These are phyloP conservation scores for Aspergillus texensis DNA, from an alignment of 2,329 filamentous ascomycete genomes.

Conservation along the genomic window DNA sequence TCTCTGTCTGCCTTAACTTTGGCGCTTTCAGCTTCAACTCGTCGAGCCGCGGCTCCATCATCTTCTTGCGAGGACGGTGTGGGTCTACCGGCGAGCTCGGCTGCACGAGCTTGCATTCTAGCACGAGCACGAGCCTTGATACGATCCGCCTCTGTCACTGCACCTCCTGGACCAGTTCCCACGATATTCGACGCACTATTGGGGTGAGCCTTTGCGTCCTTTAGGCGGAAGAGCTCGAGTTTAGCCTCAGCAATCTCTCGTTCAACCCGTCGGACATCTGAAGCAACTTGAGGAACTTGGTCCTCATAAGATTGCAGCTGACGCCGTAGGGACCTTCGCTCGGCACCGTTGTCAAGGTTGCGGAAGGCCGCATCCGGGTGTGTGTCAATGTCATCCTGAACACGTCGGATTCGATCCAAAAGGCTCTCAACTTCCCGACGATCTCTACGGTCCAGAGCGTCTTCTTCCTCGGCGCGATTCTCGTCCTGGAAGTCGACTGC, in stretches of 20 bases:
- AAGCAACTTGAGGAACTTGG: constrained; percentile 87
- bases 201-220: constrained; percentile 89
- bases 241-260: constrained; percentile 89
- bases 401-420: constrained; percentile 84
- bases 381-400: constrained; percentile 92
- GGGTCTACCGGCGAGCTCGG: constrained; percentile 85
- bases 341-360: constrained; percentile 80
- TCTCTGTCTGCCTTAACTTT: constrained; percentile 83
- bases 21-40: constrained; percentile 85
- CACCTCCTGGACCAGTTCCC: constrained; percentile 87
- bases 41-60: constrained; percentile 76
- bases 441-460: constrained; percentile 86
- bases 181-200: constrained; percentile 78
- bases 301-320: constrained; percentile 88
- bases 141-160: constrained; percentile 88
- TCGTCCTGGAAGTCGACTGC: constrained; percentile 97
- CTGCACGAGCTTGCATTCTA: constrained; percentile 98
- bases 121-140: constrained; percentile 94
- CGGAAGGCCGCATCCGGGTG: constrained; percentile 77
- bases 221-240: constrained; percentile 88
- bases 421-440: constrained; percentile 90
- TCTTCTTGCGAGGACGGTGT: constrained; percentile 68
- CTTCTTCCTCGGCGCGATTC: constrained; percentile 85
- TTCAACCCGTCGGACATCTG: constrained; percentile 86
- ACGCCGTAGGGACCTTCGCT: constrained; percentile 80